Percentiles rank a stretch among this genome's conserved stretches.
Conservation (phyloP, 192 early-diverging fungal genomes). For the Paraglomus brasilianum region DNA sequence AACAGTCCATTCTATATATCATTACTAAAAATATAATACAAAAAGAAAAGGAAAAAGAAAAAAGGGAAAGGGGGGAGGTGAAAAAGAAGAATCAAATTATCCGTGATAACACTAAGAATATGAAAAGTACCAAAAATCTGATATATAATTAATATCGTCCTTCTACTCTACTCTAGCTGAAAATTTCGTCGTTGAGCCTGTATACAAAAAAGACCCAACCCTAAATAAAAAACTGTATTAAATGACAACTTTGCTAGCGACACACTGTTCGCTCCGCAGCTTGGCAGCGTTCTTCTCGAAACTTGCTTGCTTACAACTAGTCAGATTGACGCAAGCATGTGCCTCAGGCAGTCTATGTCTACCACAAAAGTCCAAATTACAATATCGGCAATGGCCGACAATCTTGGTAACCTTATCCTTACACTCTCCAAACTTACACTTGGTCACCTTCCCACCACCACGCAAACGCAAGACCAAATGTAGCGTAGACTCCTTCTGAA, state of each 20-base stretch:
- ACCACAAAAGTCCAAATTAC: conserved; percentile 59
- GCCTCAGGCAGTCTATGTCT: conserved; percentile 74
- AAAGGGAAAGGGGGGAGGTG: too few species aligned
- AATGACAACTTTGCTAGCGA: conserved; percentile 67
- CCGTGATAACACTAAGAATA: too few species aligned
- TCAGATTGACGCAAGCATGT: conserved; percentile 68
- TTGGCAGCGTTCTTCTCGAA: conserved; percentile 57
- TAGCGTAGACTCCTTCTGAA: conserved; percentile 82
- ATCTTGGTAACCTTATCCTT: conserved; percentile 63
- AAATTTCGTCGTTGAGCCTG: too few species aligned
- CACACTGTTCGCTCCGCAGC: conserved; percentile 67
- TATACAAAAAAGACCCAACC: too few species aligned
- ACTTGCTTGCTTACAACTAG: conserved; percentile 58
- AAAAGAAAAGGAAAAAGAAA: too few species aligned
- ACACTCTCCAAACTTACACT: conserved; percentile 48
- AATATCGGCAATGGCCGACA: conserved; percentile 70
- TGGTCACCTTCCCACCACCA: conserved; percentile 52
- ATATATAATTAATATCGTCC: too few species aligned
- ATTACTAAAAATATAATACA: too few species aligned
- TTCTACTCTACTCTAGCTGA: too few species aligned
- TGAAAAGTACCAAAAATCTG: too few species aligned
- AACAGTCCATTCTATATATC: too few species aligned
- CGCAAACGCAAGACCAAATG: conserved; percentile 78
- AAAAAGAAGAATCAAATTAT: too few species aligned
- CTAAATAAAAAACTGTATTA: not conserved